A percentile compares a stretch with the other conserved stretches of the same genome.
These are phyloP conservation scores for Luzula sylvatica DNA, from an alignment of 176 grass and related monocot genomes.

Conservation along the genomic window DNA sequence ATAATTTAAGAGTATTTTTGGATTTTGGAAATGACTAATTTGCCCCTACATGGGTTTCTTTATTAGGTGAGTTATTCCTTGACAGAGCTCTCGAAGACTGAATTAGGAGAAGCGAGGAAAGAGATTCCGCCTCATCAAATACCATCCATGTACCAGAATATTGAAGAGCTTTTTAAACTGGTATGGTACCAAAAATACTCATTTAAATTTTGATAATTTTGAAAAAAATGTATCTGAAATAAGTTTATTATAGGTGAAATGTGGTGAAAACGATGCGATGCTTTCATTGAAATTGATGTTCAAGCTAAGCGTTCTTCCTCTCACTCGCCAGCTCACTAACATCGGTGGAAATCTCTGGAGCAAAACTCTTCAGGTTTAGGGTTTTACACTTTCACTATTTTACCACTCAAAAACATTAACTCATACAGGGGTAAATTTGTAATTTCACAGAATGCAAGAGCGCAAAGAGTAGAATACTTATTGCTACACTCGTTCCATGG, in stretches of 20 bases:
- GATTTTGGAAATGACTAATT: no score
- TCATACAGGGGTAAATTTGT: background rate
- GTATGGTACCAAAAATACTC: constrained; percentile 32
- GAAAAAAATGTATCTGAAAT: constrained; percentile 22
- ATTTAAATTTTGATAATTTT: constrained; percentile 8
- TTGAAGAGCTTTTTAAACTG: constrained; percentile 66
- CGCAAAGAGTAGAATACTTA: constrained; percentile 93
- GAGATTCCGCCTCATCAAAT: constrained; percentile 90
- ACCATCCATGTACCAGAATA: constrained; percentile 69
- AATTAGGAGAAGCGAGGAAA: constrained; percentile 64
- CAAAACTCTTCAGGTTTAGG: constrained; percentile 88
- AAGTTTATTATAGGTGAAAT: constrained; percentile 57
- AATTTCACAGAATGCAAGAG: constrained; percentile 73
- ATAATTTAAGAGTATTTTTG: no score
- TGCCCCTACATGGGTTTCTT: background rate
- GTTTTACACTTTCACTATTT: no score
- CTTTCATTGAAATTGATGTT: constrained; percentile 96
- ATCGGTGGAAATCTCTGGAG: constrained; percentile 93
- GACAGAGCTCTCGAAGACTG: constrained; percentile 94
- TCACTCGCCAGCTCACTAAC: constrained; percentile 88
- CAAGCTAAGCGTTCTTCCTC: constrained; percentile 83
- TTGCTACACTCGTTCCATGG: constrained; percentile 87
- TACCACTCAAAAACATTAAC: no score
- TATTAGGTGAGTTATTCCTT: constrained; percentile 90
- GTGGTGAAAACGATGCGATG: constrained; percentile 80